phyloP scores from a whole-genome alignment of 2,329 filamentous ascomycete species.

The Cytospora paraplurivora region DNA sequence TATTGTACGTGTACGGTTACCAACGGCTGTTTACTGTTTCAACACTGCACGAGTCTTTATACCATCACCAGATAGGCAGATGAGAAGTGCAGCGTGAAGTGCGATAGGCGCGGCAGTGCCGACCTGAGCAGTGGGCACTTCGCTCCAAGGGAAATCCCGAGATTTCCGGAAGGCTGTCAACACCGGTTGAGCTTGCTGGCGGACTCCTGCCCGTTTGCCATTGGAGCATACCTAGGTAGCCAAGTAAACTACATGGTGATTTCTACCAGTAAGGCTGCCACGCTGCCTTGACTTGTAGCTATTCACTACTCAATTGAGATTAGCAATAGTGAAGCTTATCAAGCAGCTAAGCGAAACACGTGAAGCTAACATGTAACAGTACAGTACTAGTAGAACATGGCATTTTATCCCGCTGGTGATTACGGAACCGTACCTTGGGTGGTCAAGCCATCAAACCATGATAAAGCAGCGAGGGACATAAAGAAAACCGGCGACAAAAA shows the following conservation, averaged over 20 bases:
- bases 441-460: no score
- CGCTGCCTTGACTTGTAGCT: no score
- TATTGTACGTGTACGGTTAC: slow-evolving; percentile 11
- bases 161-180: neutral
- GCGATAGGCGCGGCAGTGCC: slow-evolving; percentile 21
- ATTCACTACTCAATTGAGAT: no score
- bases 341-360: no score
- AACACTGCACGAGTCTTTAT: neutral
- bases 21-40: neutral
- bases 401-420: neutral
- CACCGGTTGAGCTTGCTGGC: no score
- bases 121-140: slow-evolving; percentile 10
- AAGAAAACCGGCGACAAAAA: neutral
- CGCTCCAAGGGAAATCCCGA: neutral
- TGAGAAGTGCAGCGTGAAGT: neutral
- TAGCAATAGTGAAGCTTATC: no score
- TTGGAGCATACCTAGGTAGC: neutral
- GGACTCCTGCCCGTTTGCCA: neutral
- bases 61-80: neutral
- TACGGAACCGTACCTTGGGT: neutral
- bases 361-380: no score
- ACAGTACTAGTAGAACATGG: neutral
- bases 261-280: no score
- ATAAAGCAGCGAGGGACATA: neutral
- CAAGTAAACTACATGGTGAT: neutral